Percentiles rank a stretch among this genome's conserved stretches.
Evolutionary conservation across 2,329 filamentous ascomycete species (phyloP).

Genomic region (Colletotrichum cereale): DNA sequence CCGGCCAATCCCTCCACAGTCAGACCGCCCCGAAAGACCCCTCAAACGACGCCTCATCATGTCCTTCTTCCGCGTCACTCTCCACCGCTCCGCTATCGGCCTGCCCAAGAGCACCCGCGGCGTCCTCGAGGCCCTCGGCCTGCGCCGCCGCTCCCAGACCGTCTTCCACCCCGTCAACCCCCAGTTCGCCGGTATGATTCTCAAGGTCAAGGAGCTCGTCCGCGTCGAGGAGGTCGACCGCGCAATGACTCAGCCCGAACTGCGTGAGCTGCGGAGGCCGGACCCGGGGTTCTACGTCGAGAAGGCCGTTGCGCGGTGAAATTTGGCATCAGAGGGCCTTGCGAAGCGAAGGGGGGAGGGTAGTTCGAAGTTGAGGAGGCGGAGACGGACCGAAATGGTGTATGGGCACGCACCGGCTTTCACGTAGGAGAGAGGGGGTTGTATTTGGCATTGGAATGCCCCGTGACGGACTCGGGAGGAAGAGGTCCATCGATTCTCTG

Average conservation of each 20-base stretch:
- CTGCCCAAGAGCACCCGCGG: conserved; percentile 83
- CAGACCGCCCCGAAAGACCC: not conserved
- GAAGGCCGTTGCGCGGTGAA: conserved; percentile 55
- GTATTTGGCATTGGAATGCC: not conserved
- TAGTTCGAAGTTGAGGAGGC: not conserved
- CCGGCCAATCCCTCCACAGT: not conserved
- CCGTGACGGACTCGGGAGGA: not conserved
- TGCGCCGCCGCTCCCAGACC: conserved; percentile 85
- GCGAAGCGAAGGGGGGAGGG: not conserved
- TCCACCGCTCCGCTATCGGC: conserved; percentile 90
- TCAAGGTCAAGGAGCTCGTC: conserved; percentile 94
- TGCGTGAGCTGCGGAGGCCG: conserved; percentile 79
- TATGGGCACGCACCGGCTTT: not conserved
- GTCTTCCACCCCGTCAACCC: conserved; percentile 90
- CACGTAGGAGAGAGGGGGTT: not conserved
- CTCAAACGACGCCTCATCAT: conserved; percentile 55
- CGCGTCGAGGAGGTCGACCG: conserved; percentile 81
- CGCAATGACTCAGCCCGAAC: conserved; percentile 73
- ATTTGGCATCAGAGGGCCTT: too few species aligned
- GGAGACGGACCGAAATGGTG: not conserved
- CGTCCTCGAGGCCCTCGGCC: conserved; percentile 86
- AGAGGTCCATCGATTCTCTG: conserved; percentile 12
- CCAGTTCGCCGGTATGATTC: conserved; percentile 88
- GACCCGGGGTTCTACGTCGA: conserved; percentile 87
- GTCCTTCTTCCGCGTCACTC: conserved; percentile 91